These are phyloP conservation scores for Rhynchosporium graminicola DNA, from an alignment of 2,329 filamentous ascomycete genomes.

Conservation along the genomic window DNA sequence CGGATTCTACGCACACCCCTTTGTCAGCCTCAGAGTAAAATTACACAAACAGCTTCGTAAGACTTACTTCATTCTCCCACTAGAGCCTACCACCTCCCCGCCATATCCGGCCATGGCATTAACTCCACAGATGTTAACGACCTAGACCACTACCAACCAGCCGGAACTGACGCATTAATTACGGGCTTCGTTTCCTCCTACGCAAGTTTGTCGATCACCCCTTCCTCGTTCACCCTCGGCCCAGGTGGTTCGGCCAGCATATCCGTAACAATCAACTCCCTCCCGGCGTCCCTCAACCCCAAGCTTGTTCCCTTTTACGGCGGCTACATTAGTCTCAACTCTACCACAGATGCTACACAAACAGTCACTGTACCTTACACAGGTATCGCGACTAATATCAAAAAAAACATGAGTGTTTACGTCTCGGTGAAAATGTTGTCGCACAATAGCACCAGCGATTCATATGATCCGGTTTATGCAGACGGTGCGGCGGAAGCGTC, in stretches of 20 bases:
- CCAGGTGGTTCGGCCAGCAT: slow-evolving; percentile 28
- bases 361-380: slow-evolving; percentile 6
- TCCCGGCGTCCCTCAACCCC: neutral
- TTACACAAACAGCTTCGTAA: neutral
- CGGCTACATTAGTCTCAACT: slow-evolving; percentile 9
- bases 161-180: slow-evolving; percentile 6
- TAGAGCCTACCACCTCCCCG: neutral
- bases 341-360: neutral
- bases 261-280: slow-evolving; percentile 28
- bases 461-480: too few relatives aligned
- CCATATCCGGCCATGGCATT: neutral
- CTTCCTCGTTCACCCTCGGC: slow-evolving; percentile 27
- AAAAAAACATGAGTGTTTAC: neutral
- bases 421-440: too few relatives aligned
- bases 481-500: too few relatives aligned
- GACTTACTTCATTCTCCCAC: neutral
- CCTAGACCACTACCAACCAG: slow-evolving; percentile 26
- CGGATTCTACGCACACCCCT: too few relatives aligned
- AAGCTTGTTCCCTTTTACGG: neutral
- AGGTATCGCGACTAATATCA: neutral
- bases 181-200: slow-evolving; percentile 21
- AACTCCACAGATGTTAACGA: neutral
- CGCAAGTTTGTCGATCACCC: slow-evolving; percentile 27
- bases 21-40: too few relatives aligned
- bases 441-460: too few relatives aligned